These are phyloP conservation scores for Phialophora macrospora DNA, from an alignment of 2,329 filamentous ascomycete genomes.

Conservation along the genomic window DNA sequence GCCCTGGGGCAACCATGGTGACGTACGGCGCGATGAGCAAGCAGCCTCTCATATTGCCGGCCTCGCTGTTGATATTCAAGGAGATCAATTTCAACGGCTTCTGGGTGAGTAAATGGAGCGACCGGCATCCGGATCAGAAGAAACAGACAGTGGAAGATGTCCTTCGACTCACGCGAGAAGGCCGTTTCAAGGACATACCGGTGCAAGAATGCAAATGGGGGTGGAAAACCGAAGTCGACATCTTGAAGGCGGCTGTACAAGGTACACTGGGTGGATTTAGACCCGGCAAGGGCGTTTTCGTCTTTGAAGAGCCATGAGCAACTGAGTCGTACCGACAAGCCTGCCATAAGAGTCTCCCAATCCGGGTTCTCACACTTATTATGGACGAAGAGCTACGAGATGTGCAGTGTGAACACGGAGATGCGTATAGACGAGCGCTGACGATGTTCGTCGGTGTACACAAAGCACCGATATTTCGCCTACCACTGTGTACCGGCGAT, in stretches of 20 bases:
- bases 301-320: slow-evolving; percentile 64
- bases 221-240: slow-evolving; percentile 74
- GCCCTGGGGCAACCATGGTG: slow-evolving; percentile 73
- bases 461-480: not conserved
- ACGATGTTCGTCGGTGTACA: not conserved
- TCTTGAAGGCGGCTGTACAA: slow-evolving; percentile 74
- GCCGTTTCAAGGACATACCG: slow-evolving; percentile 81
- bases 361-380: not conserved
- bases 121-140: slow-evolving; percentile 73
- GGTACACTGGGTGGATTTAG: slow-evolving; percentile 83
- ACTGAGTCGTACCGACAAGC: not conserved
- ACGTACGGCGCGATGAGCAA: slow-evolving; percentile 96
- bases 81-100: slow-evolving; percentile 88
- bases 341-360: not conserved
- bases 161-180: slow-evolving; percentile 72
- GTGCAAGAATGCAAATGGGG: slow-evolving; percentile 82
- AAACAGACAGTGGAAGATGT: slow-evolving; percentile 83
- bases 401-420: not conserved
- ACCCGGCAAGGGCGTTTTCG: slow-evolving; percentile 86
- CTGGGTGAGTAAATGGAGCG: slow-evolving; percentile 91
- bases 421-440: not conserved
- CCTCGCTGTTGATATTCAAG: slow-evolving; percentile 90
- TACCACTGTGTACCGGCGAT: not conserved
- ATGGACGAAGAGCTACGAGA: not conserved
- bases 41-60: slow-evolving; percentile 79